Evolutionary conservation across 176 grass and related monocot genomes (phyloP), one percentile per base, ranked within the genome.

Genomic region (Rhynchospora breviuscula): DNA sequence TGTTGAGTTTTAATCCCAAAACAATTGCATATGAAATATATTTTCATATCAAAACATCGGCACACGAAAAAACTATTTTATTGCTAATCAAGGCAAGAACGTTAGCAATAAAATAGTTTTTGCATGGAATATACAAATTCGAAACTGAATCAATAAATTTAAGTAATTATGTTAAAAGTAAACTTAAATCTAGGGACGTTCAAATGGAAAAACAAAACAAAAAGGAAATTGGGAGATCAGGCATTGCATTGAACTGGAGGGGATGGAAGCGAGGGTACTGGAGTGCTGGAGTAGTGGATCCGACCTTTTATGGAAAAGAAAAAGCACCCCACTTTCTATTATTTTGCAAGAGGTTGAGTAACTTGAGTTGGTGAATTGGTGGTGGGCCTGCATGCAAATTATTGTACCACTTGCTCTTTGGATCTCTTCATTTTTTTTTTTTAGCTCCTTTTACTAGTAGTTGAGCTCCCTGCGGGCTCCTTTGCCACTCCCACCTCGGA

Each of bases 281-380:
- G 59, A 62, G 9, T 62, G n/a, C 59, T 62, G n/a, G 21, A 62
- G 5, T 45, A 14, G 45, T 76, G 44, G 71, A 76, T 76, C 43
- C 29, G 12, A 19, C 44, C 71, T 76, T 76, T 76, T 76, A 48
- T 19, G 71, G 71, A 49, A 53, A 76, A 76, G 17, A 49, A 11
- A 62, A 62, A 62, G 19, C 59, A 62, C 1, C 40, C 71, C 44
- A 76, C 44, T 51, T 76, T 76, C 71, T 76, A 54, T 76, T 75
- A 26, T 49, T 23, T 62, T 0, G 59, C 2, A 23, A 22, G 43
- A 8, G 44, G 18, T 76, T 44, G n/a, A 45, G 40, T 49, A 8
- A 18, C 8, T 76, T 44, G n/a, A 45, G 40, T 49, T 49, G 19
- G 43, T n/a, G 71, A 33, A 14, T 49, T 49, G 19, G 43, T 72